Conservation (phyloP, 208 protist genomes). For the Leishmania tropica region DNA sequence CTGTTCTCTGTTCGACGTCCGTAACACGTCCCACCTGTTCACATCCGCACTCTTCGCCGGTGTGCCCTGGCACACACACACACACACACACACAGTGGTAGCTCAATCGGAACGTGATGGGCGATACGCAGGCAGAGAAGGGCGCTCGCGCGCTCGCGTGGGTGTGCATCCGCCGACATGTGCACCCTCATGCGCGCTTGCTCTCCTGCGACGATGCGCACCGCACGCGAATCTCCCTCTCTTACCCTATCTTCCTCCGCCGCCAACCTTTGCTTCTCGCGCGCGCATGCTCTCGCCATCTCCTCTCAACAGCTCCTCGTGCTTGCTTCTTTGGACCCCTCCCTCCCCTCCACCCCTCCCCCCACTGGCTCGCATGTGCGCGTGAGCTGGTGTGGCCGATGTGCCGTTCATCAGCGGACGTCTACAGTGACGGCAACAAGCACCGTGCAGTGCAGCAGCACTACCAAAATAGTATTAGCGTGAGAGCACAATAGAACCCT, state of each 20-base stretch:
- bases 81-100: not conserved
- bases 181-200: not conserved
- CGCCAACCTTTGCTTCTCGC: not conserved
- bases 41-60: not conserved
- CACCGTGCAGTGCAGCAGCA: too few species aligned
- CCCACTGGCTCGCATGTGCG: not conserved
- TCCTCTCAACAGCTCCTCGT: not conserved
- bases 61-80: not conserved
- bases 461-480: not conserved
- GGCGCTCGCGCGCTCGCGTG: not conserved
- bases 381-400: not conserved
- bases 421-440: not conserved
- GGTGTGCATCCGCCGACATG: not conserved
- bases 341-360: not conserved
- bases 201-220: not conserved
- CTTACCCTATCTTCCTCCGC: not conserved
- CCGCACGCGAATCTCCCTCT: not conserved
- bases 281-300: not conserved
- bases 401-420: not conserved
- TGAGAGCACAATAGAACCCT: not conserved
- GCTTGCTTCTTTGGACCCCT: not conserved
- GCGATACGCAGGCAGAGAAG: not conserved
- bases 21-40: not conserved
- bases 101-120: not conserved
- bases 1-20: not conserved